Evolutionary conservation across 768 basidiomycete genomes (phyloP).

Genomic region (Ramaria sp.): DNA sequence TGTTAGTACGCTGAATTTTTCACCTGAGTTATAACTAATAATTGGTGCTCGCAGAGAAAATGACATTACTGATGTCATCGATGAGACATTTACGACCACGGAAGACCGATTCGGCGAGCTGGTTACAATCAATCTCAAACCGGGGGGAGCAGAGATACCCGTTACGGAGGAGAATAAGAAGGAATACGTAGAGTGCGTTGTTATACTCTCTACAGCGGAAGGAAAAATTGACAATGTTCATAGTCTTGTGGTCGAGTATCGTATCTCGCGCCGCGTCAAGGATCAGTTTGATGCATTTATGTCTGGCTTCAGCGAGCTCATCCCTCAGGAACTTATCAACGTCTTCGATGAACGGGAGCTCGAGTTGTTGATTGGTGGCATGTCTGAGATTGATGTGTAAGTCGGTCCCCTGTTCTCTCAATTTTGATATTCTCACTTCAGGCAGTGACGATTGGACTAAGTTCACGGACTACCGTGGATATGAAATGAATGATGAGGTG

Average conservation of each 20-base stretch:
- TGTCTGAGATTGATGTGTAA: conserved; percentile 99
- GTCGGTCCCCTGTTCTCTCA: conserved; percentile 16
- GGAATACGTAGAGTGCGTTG: conserved; percentile 77
- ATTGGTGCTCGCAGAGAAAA: conserved; percentile 58
- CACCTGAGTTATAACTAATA: conserved; percentile 13
- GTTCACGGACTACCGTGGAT: conserved; percentile 97
- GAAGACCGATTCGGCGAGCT: conserved; percentile 99
- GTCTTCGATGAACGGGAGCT: conserved; percentile 98
- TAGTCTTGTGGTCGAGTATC: conserved; percentile 80
- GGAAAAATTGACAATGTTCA: conserved; percentile 7
- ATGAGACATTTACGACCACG: conserved; percentile 93
- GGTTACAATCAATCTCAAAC: conserved; percentile 90
- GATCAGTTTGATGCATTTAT: conserved; percentile 99
- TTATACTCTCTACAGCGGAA: not conserved
- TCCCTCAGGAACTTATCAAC: conserved; percentile 94
- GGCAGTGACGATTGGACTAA: conserved; percentile 93
- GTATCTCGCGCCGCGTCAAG: conserved; percentile 93
- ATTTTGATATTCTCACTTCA: conserved; percentile 3
- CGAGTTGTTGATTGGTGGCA: conserved; percentile 94
- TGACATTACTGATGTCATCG: conserved; percentile 95
- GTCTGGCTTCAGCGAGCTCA: conserved; percentile 99
- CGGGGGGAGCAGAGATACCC: conserved; percentile 72
- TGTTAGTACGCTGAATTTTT: conserved; percentile 41
- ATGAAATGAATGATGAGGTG: conserved; percentile 89
- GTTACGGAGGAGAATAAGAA: conserved; percentile 99